Evolutionary conservation across 495 filamentous ascomycete genomes (phyloP), one percentile per base, ranked within the genome.

Genomic region (Penicillium paxilli): DNA sequence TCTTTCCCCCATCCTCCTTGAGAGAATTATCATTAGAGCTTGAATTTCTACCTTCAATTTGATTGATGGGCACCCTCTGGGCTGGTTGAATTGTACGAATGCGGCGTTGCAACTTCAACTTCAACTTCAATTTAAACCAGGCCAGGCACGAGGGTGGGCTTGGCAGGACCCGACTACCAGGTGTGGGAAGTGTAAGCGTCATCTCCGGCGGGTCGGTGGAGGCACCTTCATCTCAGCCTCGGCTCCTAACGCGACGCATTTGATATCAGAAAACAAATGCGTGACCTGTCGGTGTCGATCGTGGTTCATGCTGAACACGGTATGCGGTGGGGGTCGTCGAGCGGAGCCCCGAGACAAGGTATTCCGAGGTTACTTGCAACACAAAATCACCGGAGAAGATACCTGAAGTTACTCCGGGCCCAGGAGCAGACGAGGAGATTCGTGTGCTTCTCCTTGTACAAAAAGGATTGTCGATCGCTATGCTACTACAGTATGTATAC

Each of bases 111-210:
- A 4, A 32, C n/a, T n/a, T n/a, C n/a, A n/a, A n/a, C n/a, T n/a
- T n/a, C n/a, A n/a, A n/a, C n/a, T n/a, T n/a, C n/a, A n/a, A n/a
- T n/a, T n/a, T n/a, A n/a, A n/a, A n/a, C 51, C 20, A 41, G 40
- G 20, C 10, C 40, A 42, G 40, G 40, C 40, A 42, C 40, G 38
- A 14, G 25, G 16, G 41, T 52, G 40, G 51, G 51, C 51, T 52
- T 56, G 48, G 58, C 54, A 42, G 42, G 57, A 54, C 56, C 58
- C 58, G 58, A 24, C 44, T 35, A 55, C 62, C 55, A 32, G 54
- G 58, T n/a, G 51, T 20, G 12, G 9, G 21, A 23, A 62, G 42
- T 62, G 44, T 61, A 58, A 58, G 37, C 54, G 60, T 63, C 60
- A 63, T 63, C 16, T 47, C 57, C 19, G 26, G 16, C 17, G 45